Base-by-base conservation (phyloP, 768 basidiomycete species). In the Boletus insuetus region DNA sequence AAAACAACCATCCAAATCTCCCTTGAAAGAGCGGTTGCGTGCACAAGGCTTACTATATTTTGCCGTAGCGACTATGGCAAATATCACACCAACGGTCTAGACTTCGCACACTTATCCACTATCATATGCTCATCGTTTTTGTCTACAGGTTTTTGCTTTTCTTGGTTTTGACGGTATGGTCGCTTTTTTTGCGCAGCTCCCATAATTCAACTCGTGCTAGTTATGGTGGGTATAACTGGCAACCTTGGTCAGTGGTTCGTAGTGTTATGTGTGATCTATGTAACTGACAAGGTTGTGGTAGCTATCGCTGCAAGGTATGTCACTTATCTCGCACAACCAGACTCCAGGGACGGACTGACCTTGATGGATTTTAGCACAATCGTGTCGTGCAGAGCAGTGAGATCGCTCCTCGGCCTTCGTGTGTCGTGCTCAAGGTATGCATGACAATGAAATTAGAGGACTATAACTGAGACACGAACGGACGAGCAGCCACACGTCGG, bases 321-420 rank as follows among this genome's bases (percentile, higher is more conserved):
- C 12, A 29, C 1, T 4, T 37, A 32, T 26, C 12, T 10, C 0
- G 24, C 9, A 37, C 40, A 22, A 14, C 20, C 6, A 17, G 37
- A 29, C 14, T 8, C 14, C 14, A 32, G 42, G 34, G 24, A 17
- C 19, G 34, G 43, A 46, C 39, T 46, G 24, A 31, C 14, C n/a
- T n/a, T n/a, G n/a, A 43, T 46, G 16, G 11, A 49, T 38, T 53
- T 38, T 45, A 64, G 62, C 12, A 55, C 44, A 17, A 64, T 64
- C 6, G 55, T 11, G 20, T 64, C 62, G 11, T 57, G 46, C 31
- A 57, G 51, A 41, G 55, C 42, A 5, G 61, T 63, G 48, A 60
- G 46, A 19, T 63, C 55, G 6, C 62, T 63, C 46, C 50, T 63
- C 10, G 24, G 10, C 5, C 10, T 59, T 35, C 45, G 12, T 22